Conservation (phyloP, 129 eudicot genomes). For the Ambrosia trifida region DNA sequence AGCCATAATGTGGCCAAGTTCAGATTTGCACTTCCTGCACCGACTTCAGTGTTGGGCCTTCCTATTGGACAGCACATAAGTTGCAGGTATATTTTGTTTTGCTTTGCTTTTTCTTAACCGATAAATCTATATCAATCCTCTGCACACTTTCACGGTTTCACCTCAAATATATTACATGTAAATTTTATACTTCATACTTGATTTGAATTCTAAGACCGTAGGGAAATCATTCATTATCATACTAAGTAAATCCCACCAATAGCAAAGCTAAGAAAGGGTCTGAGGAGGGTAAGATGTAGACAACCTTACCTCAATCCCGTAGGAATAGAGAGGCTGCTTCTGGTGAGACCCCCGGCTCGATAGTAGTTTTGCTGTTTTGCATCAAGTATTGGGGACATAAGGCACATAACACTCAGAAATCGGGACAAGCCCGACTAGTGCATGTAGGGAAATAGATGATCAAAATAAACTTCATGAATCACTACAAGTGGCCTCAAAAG, state of each 20-base stretch:
- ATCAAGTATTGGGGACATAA: no score
- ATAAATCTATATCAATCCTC: not conserved
- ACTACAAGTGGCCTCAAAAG: slow-evolving; percentile 4
- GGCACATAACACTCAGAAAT: no score
- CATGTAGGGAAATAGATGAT: no score
- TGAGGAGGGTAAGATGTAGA: no score
- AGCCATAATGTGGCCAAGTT: slow-evolving; percentile 98
- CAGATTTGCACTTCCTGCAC: slow-evolving; percentile 83
- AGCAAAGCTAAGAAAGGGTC: no score
- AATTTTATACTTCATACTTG: not conserved
- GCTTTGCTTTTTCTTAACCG: not conserved
- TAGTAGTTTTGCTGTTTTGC: no score
- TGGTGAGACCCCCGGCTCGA: no score
- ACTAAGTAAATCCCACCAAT: no score
- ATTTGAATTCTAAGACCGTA: not conserved
- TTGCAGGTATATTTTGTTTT: slow-evolving; percentile 58
- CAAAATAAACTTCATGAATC: not conserved
- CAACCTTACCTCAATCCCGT: no score
- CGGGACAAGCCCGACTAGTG: no score
- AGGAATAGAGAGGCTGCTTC: no score
- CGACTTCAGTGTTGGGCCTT: slow-evolving; percentile 90
- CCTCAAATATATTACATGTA: not conserved
- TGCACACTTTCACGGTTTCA: not conserved
- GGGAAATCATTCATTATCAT: no score
- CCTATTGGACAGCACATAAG: slow-evolving; percentile 97